Evolutionary conservation across 1,139 yeast species (phyloP), one percentile per base, ranked within the genome.

Genomic region (Candida sanyaensis): DNA sequence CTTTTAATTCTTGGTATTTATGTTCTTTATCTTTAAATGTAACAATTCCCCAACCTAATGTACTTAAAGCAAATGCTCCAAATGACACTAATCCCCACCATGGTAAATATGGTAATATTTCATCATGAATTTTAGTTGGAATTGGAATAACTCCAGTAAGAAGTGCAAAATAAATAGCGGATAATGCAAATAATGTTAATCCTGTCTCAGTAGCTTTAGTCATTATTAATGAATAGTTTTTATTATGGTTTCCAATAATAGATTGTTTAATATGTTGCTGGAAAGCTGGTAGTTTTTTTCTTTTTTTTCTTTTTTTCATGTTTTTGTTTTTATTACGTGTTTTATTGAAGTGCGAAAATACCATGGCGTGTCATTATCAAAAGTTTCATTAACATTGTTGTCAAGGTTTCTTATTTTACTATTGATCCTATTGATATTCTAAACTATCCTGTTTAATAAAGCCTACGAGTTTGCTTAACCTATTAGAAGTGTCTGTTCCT

Each of bases 21-120:
- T 76, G 86, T 56, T 84, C 84, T 67, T 86, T 86, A 68, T 86
- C 90, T 60, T 85, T 84, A 69, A 86, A 84, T 1, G 90, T 82
- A 59, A 75, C 71, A 21, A 86, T 84, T 46, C 88, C 90, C 75
- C 80, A 81, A 37, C 93, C 92, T 51, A 86, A 74, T 8, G 87
- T 80, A 42, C 79, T 86, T 57, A 86, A 75, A n/a, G 91, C 83
- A 60, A 83, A 86, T 21, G 88, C 71, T 30, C 92, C 92, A 63
- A 86, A 86, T 6, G 86, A 60, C 30, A 86, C 88, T 55, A 86
- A 69, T 0, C 73, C 77, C 92, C 92, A 86, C 75, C 79, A 83
- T 45, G 93, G 93, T 50, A 86, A 67, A 60, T 57, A 73, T 26
- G 92, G 92, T 54, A 86, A 68, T 50, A 86, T 77, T 55, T 84